These are phyloP conservation scores for Phylloporus scabripes DNA, from an alignment of 768 basidiomycete species.

Conservation along the genomic window DNA sequence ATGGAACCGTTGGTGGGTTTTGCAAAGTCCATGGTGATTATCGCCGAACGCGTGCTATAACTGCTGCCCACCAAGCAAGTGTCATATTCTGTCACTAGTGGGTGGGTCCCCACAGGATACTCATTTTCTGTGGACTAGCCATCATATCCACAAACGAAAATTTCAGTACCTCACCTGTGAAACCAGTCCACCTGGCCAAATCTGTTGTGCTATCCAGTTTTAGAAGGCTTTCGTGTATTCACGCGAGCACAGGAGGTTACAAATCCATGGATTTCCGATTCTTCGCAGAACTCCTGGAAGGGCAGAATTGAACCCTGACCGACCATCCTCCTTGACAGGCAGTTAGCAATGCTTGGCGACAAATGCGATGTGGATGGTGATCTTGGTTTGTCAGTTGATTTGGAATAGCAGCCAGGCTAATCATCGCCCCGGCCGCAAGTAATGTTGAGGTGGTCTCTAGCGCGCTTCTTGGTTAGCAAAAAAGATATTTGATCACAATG, in stretches of 20 bases:
- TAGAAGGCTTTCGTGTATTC: neutral
- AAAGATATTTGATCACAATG: conserved; percentile 6
- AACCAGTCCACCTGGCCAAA: neutral
- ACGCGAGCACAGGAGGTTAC: conserved; percentile 5
- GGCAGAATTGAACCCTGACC: neutral
- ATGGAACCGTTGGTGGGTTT: too few relatives aligned
- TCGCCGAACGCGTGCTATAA: neutral
- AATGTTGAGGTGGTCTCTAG: neutral
- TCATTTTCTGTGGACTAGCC: neutral
- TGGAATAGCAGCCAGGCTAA: conserved; percentile 1
- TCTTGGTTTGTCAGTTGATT: conserved; percentile 8
- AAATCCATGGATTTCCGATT: neutral
- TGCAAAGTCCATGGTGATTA: neutral
- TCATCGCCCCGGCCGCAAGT: neutral
- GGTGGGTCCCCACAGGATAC: neutral
- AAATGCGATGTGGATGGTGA: neutral
- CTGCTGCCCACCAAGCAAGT: neutral
- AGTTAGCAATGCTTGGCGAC: neutral
- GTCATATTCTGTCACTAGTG: neutral
- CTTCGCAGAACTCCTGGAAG: conserved; percentile 1
- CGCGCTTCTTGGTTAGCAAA: neutral
- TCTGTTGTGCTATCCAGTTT: neutral
- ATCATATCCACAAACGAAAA: neutral
- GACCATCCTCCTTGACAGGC: neutral
- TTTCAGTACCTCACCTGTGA: neutral